Evolutionary conservation across 1,284 basidiomycete genomes (phyloP).

Genomic region (Coniferiporia weirii): DNA sequence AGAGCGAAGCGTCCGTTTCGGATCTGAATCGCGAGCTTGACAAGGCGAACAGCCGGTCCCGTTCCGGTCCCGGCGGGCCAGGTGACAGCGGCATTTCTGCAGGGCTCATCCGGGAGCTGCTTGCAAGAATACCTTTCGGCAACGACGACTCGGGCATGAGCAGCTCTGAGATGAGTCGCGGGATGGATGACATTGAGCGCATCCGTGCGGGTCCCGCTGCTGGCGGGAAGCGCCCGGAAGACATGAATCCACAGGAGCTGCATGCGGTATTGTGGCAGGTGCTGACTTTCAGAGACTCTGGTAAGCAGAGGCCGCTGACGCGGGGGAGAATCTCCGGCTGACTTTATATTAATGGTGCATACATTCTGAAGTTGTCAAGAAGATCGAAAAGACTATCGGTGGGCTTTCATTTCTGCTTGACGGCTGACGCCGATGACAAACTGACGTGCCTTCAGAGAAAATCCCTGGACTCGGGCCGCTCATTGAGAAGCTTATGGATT

Average conservation of each 20-base stretch:
- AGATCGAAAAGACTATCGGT: conserved; percentile 82
- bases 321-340: conserved; percentile 10
- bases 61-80: conserved; percentile 37
- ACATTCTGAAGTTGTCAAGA: conserved; percentile 61
- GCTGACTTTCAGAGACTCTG: conserved; percentile 77
- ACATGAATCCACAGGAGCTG: conserved; percentile 87
- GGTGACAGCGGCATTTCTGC: conserved; percentile 26
- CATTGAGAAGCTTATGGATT: conserved; percentile 80
- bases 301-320: conserved; percentile 28
- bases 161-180: conserved; percentile 57
- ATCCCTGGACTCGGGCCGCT: conserved; percentile 66
- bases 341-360: conserved; percentile 4
- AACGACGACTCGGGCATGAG: conserved; percentile 24
- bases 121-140: conserved; percentile 60
- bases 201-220: conserved; percentile 55
- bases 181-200: conserved; percentile 71
- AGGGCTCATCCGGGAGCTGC: conserved; percentile 45
- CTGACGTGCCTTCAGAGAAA: conserved; percentile 40
- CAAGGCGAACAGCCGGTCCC: conserved; percentile 49
- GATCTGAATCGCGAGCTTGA: conserved; percentile 82
- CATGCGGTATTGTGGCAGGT: conserved; percentile 84
- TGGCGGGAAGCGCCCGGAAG: conserved; percentile 61
- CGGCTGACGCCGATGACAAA: background rate
- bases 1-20: conserved; percentile 76
- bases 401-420: conserved; percentile 26